Percentiles rank a stretch among this genome's conserved stretches.
Conservation (phyloP, 2,329 filamentous ascomycete species). For the Apiospora hydei region DNA sequence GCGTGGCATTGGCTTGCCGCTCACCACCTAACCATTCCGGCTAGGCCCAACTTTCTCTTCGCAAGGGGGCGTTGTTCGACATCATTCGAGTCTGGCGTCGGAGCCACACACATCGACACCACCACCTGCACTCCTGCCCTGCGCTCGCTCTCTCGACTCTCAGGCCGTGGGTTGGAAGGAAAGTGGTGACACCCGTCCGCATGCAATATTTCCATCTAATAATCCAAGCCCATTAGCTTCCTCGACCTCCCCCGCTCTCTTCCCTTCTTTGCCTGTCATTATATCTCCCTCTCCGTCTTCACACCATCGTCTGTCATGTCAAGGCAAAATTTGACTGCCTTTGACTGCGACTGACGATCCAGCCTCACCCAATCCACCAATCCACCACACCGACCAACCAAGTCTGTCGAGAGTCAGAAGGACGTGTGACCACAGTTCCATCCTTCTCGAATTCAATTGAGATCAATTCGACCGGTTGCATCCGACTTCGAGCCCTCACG, state of each 20-base stretch:
- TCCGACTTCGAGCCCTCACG: background rate
- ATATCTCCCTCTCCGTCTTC: background rate
- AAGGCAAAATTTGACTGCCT: slow-evolving; percentile 20
- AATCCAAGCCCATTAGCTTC: background rate
- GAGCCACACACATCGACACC: background rate
- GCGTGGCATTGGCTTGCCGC: background rate
- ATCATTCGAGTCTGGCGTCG: slow-evolving; percentile 5
- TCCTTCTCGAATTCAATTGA: background rate
- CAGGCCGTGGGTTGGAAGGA: slow-evolving; percentile 4
- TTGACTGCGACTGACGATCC: slow-evolving; percentile 13
- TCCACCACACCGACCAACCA: background rate
- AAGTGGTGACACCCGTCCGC: slow-evolving; percentile 9
- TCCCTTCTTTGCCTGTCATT: background rate
- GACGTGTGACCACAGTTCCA: background rate
- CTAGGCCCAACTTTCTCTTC: slow-evolving; percentile 9
- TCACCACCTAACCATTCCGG: background rate
- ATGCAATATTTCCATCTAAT: slow-evolving; percentile 13
- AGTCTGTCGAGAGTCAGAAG: background rate
- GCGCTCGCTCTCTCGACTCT: background rate
- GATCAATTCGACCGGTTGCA: background rate
- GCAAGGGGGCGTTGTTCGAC: slow-evolving; percentile 10
- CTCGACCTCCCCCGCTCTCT: slow-evolving; percentile 1
- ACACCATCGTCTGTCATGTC: slow-evolving; percentile 12
- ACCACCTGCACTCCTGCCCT: too few species aligned
- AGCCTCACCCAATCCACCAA: background rate